Evolutionary conservation across 2,329 filamentous ascomycete species (phyloP), one percentile per base, ranked within the genome.

Genomic region (Aspergillus neoniger): DNA sequence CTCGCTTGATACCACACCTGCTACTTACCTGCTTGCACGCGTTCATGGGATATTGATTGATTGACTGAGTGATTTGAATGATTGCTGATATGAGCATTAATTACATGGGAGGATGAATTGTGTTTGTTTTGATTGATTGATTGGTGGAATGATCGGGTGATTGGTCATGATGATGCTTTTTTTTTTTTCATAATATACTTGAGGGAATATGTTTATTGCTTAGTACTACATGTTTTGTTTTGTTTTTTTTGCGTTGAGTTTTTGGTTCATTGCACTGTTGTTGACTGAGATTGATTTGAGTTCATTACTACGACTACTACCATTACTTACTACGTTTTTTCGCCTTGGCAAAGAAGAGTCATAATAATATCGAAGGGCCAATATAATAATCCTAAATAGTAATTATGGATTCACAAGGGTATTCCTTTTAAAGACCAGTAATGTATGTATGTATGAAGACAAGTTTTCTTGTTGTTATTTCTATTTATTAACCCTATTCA

Each of bases 1-100:
- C 32, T 59, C 41, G 39, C 55, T 61, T 47, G 30, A 25, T 48
- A 15, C 39, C n/a, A 30, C 25, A n/a, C 25, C 25, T 50, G 47
- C 44, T 43, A 10, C 39, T 28, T 28, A 28, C 25, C 25, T 30
- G 28, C 28, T 19, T 43, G n/a, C 39, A 50, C 47, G 25, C 25
- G 28, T 30, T 19, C 2, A 50, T 30, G 47, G 25, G 47, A 32
- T 32, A 50, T 50, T 30, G 15, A 50, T 32, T 50, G 47, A 48
- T 32, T 32, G 32, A 15, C 32, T 36, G 32, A 36, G 32, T 36
- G 32, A 36, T 6, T 12, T 36, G 10, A 36, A 36, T 36, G 32
- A 36, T 25, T 30, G 41, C 41, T 49, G 44, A 6, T 17, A 49
- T 49, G 44, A 30, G 23, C 25, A 25, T 50, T 28, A 10, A 1